These are phyloP conservation scores for Sicyos edulis DNA, from an alignment of 306 rosid species.

Conservation along the genomic window DNA sequence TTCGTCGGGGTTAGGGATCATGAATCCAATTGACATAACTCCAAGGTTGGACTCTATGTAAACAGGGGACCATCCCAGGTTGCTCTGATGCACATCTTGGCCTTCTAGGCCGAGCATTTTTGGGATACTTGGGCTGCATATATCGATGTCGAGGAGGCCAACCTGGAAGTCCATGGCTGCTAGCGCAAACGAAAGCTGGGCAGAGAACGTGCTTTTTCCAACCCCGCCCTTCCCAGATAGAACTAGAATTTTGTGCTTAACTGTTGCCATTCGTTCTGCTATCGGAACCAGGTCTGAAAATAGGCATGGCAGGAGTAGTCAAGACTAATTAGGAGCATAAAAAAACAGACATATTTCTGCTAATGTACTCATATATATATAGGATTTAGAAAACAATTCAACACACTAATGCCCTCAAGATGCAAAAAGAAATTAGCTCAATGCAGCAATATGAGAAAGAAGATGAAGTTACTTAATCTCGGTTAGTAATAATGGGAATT, in stretches of 20 bases:
- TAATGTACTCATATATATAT: not conserved
- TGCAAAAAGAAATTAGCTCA: not conserved
- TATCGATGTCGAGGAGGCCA: slow-evolving; percentile 91
- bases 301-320: not conserved
- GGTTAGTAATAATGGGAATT: not conserved
- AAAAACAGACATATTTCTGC: not conserved
- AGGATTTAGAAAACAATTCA: not conserved
- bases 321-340: not conserved
- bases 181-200: slow-evolving; percentile 84
- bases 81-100: slow-evolving; percentile 88
- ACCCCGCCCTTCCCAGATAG: slow-evolving; percentile 96
- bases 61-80: slow-evolving; percentile 97
- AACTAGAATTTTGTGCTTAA: slow-evolving; percentile 82
- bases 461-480: not conserved
- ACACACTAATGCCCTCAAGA: not conserved
- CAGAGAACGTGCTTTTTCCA: slow-evolving; percentile 93
- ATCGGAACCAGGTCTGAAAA: slow-evolving; percentile 67
- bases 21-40: slow-evolving; percentile 87
- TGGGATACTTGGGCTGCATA: slow-evolving; percentile 98
- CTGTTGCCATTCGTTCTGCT: slow-evolving; percentile 89
- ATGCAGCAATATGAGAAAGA: not conserved
- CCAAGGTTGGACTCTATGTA: slow-evolving; percentile 89
- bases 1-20: slow-evolving; percentile 73
- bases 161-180: slow-evolving; percentile 83
- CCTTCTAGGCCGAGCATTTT: slow-evolving; percentile 95